Evolutionary conservation across 371 early-diverging fungal species (phyloP).

Genomic region (Haplosporangium sp.): DNA sequence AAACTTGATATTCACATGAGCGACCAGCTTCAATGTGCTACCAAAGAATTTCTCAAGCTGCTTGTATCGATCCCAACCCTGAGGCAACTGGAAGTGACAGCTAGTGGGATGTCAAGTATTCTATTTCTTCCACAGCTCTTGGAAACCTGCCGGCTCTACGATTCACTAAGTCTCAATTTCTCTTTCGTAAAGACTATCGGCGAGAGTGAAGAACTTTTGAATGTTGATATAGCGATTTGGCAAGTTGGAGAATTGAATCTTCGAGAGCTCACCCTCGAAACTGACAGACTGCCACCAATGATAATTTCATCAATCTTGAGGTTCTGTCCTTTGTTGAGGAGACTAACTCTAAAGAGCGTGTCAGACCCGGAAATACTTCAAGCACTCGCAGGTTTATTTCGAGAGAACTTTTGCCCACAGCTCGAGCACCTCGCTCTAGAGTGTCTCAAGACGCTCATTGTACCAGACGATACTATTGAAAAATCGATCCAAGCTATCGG

Average conservation of each 20-base stretch:
- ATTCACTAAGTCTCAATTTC: not conserved
- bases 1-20: not conserved
- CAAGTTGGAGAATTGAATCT: not conserved
- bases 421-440: too few relatives aligned
- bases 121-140: not conserved
- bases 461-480: too few relatives aligned
- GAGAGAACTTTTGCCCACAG: too few relatives aligned
- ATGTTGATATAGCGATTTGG: not conserved
- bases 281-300: not conserved
- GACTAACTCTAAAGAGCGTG: too few relatives aligned
- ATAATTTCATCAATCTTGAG: not conserved
- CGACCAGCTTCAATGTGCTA: not conserved
- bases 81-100: not conserved
- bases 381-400: too few relatives aligned
- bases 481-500: too few relatives aligned
- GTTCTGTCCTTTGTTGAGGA: too few relatives aligned
- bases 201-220: not conserved
- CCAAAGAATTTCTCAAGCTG: not conserved
- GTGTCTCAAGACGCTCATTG: too few relatives aligned
- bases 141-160: not conserved
- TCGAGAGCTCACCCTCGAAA: not conserved
- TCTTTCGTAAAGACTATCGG: not conserved
- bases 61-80: not conserved
- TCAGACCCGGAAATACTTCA: too few relatives aligned
- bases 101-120: not conserved